phyloP scores from a whole-genome alignment of 2,329 filamentous ascomycete species.

The Fusarium sp. region DNA sequence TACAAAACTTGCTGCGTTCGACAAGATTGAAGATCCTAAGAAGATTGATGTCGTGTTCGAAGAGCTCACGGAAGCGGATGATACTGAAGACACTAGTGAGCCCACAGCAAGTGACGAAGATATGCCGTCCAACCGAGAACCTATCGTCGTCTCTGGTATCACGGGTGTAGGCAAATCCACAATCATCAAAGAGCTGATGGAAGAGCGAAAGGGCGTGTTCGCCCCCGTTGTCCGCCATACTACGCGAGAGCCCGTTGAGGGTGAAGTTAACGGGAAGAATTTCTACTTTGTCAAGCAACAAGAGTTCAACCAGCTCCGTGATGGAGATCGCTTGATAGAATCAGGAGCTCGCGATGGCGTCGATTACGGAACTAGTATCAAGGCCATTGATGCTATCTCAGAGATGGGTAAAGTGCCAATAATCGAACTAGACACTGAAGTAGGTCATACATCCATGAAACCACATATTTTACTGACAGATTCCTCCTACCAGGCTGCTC shows the following conservation, averaged over 20 bases:
- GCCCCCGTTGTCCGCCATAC: constrained; percentile 68
- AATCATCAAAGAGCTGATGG: constrained; percentile 72
- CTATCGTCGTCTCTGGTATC: constrained; percentile 77
- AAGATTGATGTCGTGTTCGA: constrained; percentile 72
- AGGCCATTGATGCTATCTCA: constrained; percentile 63
- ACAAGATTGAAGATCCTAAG: constrained; percentile 87
- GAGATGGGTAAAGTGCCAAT: constrained; percentile 71
- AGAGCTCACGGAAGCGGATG: constrained; percentile 58
- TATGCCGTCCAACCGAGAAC: constrained; percentile 62
- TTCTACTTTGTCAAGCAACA: constrained; percentile 69
- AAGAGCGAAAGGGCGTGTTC: constrained; percentile 74
- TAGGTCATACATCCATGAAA: constrained; percentile 50
- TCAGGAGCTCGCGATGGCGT: constrained; percentile 63
- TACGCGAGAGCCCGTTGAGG: constrained; percentile 62
- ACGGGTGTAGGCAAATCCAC: constrained; percentile 72
- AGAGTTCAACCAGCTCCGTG: constrained; percentile 68
- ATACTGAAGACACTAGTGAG: constrained; percentile 51
- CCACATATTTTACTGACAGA: constrained; percentile 1
- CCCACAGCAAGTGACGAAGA: constrained; percentile 50
- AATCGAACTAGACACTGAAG: constrained; percentile 65
- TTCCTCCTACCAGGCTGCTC: constrained; percentile 59
- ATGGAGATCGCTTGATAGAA: constrained; percentile 71
- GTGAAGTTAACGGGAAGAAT: constrained; percentile 64
- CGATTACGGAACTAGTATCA: constrained; percentile 69
- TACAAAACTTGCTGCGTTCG: constrained; percentile 80